These are phyloP conservation scores for Paecilomyces formosus DNA, from an alignment of 2,329 filamentous ascomycete species.

Conservation along the genomic window DNA sequence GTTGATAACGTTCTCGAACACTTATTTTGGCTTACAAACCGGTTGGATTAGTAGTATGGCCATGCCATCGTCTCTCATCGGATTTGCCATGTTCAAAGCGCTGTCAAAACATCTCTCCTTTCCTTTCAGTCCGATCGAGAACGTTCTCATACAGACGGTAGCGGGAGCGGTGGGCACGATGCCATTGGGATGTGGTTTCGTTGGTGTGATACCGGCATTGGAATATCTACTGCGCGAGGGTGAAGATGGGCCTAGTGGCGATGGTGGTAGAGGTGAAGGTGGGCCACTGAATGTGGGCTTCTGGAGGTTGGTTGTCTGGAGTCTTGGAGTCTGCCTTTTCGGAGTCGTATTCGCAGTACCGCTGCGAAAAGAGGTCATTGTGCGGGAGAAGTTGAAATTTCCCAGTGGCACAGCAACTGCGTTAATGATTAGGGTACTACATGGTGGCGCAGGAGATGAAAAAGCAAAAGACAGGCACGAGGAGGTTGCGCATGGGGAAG, in stretches of 20 bases:
- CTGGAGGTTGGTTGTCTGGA: conserved; percentile 80
- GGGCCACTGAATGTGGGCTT: conserved; percentile 67
- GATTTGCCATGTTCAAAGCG: conserved; percentile 86
- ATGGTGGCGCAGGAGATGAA: conserved; percentile 52
- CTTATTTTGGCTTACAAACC: conserved; percentile 97
- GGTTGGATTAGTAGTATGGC: conserved; percentile 83
- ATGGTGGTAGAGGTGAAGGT: conserved; percentile 64
- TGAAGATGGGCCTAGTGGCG: conserved; percentile 70
- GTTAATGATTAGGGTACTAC: conserved; percentile 82
- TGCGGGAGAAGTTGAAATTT: conserved; percentile 85
- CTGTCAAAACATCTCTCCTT: conserved; percentile 64
- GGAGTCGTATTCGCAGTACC: conserved; percentile 96
- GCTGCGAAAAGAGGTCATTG: conserved; percentile 81
- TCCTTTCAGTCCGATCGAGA: conserved; percentile 90
- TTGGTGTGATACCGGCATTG: conserved; percentile 87
- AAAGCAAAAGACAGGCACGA: conserved; percentile 18
- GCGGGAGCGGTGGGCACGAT: conserved; percentile 94
- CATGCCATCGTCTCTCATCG: conserved; percentile 90
- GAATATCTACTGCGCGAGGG: conserved; percentile 73
- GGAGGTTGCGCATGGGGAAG: conserved; percentile 13
- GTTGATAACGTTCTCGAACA: conserved; percentile 92
- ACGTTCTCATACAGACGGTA: conserved; percentile 93
- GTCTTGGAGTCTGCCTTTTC: conserved; percentile 88
- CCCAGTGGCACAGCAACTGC: conserved; percentile 94
- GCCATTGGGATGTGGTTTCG: conserved; percentile 91